A percentile compares a stretch with the other conserved stretches of the same genome.
Conservation (phyloP, 768 basidiomycete species). For the Russula lepida region DNA sequence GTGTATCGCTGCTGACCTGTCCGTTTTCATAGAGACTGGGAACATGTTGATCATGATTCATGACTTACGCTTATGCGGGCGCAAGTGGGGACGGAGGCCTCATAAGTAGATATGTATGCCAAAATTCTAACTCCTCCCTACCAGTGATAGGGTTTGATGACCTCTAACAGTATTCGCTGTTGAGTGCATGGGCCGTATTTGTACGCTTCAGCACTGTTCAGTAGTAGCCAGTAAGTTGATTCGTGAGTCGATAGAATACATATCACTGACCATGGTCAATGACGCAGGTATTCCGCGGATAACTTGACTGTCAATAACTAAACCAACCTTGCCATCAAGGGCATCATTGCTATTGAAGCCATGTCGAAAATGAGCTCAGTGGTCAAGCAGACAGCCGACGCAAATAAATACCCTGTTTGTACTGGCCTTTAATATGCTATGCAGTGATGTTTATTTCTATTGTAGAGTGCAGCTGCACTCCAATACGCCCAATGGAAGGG, state of each 20-base stretch:
- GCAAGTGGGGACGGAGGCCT: conserved; percentile 23
- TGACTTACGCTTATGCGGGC: conserved; percentile 26
- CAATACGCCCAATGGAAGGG: conserved; percentile 13
- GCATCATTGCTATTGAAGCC: conserved; percentile 55
- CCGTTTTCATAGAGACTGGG: conserved; percentile 22
- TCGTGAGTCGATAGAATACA: conserved; percentile 41
- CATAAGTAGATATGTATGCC: conserved; percentile 21
- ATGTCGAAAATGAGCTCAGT: conserved; percentile 47
- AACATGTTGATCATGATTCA: conserved; percentile 33
- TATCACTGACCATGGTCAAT: neutral
- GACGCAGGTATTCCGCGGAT: conserved; percentile 16
- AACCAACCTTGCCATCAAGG: conserved; percentile 66
- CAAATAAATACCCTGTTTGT: conserved; percentile 25
- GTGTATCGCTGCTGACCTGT: neutral
- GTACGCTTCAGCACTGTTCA: conserved; percentile 36
- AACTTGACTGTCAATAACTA: conserved; percentile 36
- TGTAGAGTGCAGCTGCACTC: neutral
- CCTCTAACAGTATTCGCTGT: conserved; percentile 22
- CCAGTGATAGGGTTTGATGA: neutral
- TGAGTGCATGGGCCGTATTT: conserved; percentile 30
- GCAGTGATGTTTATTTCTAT: neutral
- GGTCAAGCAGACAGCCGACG: conserved; percentile 20
- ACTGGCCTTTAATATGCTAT: neutral
- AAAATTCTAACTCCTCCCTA: neutral
- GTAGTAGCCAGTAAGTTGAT: conserved; percentile 42